Percentiles rank a stretch among this genome's conserved stretches.
These are phyloP conservation scores for Leishmania arabica DNA, from an alignment of 208 protist species.

Conservation along the genomic window DNA sequence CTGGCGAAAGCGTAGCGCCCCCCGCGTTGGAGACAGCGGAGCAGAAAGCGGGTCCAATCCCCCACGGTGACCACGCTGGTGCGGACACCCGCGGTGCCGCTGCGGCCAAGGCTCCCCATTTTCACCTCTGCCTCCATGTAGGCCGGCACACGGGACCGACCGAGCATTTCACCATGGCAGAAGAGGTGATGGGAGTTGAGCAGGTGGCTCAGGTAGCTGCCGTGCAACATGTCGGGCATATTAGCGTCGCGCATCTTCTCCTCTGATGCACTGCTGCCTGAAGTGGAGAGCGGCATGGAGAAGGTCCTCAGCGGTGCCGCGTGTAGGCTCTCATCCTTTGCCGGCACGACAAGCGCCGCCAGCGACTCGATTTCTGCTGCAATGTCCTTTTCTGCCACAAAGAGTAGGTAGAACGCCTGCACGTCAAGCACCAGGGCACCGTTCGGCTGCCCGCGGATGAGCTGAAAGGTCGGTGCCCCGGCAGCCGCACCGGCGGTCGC, in stretches of 20 bases:
- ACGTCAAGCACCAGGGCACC: conserved; percentile 20
- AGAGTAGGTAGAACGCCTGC: conserved; percentile 19
- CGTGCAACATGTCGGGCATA: neutral
- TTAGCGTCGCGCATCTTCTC: neutral
- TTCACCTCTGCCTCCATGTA: conserved; percentile 18
- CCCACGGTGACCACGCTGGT: neutral
- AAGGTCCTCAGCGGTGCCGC: neutral
- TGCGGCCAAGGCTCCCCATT: neutral
- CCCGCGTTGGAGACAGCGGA: neutral
- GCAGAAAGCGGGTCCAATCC: conserved; percentile 7
- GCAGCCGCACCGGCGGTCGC: neutral
- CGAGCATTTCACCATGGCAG: conserved; percentile 24
- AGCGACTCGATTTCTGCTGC: neutral
- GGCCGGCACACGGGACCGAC: conserved; percentile 12
- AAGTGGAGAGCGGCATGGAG: neutral
- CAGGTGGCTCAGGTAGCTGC: conserved; percentile 20
- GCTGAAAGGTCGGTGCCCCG: neutral
- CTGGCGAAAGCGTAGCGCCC: conserved; percentile 11
- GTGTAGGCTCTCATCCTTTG: neutral
- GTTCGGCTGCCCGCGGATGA: conserved; percentile 11
- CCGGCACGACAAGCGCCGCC: neutral
- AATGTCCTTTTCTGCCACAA: conserved; percentile 3
- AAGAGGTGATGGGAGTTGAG: conserved; percentile 23
- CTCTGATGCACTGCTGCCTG: neutral
- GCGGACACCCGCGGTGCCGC: neutral